Evolutionary conservation across 495 filamentous ascomycete species (phyloP).

Genomic region (Aspergillus conjunctus): DNA sequence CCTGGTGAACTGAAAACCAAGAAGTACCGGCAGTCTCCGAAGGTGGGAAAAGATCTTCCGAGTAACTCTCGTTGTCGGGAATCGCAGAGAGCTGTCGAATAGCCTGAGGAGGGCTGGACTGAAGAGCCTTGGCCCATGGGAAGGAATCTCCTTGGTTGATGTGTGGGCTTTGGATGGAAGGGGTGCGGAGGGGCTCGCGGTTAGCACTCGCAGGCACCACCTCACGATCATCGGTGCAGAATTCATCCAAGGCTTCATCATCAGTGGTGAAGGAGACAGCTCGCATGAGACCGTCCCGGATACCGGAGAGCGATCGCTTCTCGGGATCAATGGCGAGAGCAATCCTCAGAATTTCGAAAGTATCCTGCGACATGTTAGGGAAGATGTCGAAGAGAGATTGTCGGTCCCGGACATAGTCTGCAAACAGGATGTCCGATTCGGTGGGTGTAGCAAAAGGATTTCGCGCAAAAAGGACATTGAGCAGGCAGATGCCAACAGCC

Average conservation of each 20-base stretch:
- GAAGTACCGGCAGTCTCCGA: conserved; percentile 71
- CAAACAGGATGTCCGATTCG: conserved; percentile 82
- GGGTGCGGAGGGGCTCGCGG: conserved; percentile 93
- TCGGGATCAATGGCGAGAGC: conserved; percentile 87
- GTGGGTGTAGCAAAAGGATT: conserved; percentile 92
- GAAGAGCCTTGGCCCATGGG: conserved; percentile 92
- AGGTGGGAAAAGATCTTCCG: conserved; percentile 85
- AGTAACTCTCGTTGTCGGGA: conserved; percentile 73
- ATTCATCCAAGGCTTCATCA: conserved; percentile 88
- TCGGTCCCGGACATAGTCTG: conserved; percentile 88
- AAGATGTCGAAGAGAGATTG: conserved; percentile 98
- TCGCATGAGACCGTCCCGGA: conserved; percentile 73
- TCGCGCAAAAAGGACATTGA: conserved; percentile 93
- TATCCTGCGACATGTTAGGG: conserved; percentile 97
- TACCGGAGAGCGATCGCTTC: conserved; percentile 78
- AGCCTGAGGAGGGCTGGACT: conserved; percentile 71
- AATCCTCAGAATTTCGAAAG: conserved; percentile 85
- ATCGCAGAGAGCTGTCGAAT: conserved; percentile 86
- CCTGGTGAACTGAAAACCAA: conserved; percentile 70
- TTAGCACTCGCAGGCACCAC: conserved; percentile 77
- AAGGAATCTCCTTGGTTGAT: conserved; percentile 79
- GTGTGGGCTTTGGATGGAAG: conserved; percentile 87
- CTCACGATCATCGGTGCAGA: conserved; percentile 80
- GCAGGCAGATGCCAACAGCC: conserved; percentile 92
- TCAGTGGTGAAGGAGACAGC: conserved; percentile 93